Evolutionary conservation across 805 yeast genomes (phyloP), one percentile per base, ranked within the genome.

Genomic region (Tetrapisispora fleetii): DNA sequence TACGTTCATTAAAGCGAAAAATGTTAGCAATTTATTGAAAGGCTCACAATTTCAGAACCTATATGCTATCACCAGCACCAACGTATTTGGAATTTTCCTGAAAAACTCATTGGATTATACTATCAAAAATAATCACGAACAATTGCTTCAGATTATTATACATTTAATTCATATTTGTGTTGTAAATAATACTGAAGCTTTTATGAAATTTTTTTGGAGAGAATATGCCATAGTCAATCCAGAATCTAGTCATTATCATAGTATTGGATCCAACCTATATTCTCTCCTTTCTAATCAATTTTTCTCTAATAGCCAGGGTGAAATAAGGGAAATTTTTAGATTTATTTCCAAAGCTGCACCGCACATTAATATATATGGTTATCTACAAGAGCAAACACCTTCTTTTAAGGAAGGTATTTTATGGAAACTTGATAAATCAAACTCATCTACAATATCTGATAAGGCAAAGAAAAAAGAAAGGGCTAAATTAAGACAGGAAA

Each of bases 131-230:
- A 71, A 73, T 33, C 73, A 74, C 17, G 96, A 87, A 17, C 69
- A 77, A 0, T 62, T 87, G 11, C 57, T 85, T 21, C 79, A 77
- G 24, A 71, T 82, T 1, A 60, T 77, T 0, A 68, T 89, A 8
- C 89, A 88, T 57, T 66, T 90, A 47, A 70, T 86, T 28, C 93
- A 88, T 58, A 70, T 84, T 35, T 80, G 80, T 17, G 70, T 72
- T 2, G 59, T 74, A 9, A 70, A 71, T 37, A 73, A 75, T 48
- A 62, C 71, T 6, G 58, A 68, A 43, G 63, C 57, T 41, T 71
- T 64, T 45, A 64, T 56, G 53, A 69, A 46, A 48, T 58, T 53
- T 37, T 68, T 64, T 27, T 70, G 72, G 70, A 63, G 63, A 58
- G 62, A 68, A 50, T 52, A 60, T 44, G 57, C 60, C 21, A 54